Percentiles rank a stretch among this genome's conserved stretches.
Evolutionary conservation across 306 rosid genomes (phyloP).

Genomic region (Prunus padus): DNA sequence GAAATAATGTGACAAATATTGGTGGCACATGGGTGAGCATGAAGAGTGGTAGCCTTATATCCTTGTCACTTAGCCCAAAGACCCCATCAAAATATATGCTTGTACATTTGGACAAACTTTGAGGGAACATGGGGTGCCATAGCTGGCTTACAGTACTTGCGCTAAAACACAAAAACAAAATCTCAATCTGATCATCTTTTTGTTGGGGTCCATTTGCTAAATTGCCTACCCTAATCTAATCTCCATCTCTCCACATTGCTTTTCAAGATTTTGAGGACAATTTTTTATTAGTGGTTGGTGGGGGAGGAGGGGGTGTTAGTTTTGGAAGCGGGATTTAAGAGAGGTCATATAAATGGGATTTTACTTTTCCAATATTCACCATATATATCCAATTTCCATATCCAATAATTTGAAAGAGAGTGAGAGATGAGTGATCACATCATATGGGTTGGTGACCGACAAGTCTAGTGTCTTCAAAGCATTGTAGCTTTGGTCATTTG

Average conservation of each 20-base stretch:
- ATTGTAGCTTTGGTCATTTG: slow-evolving; percentile 20
- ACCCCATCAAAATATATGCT: slow-evolving; percentile 23
- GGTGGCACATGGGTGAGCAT: background rate
- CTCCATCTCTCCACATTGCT: slow-evolving; percentile 2
- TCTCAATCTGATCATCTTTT: slow-evolving; percentile 37
- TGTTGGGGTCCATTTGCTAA: slow-evolving; percentile 37
- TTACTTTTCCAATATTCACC: background rate
- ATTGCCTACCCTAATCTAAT: background rate
- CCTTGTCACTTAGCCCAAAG: slow-evolving; percentile 1
- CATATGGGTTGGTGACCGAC: slow-evolving; percentile 47
- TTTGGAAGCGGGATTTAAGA: slow-evolving; percentile 28
- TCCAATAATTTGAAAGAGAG: slow-evolving; percentile 17
- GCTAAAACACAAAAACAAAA: slow-evolving; percentile 70
- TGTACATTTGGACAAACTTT: slow-evolving; percentile 35
- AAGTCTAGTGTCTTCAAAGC: slow-evolving; percentile 47
- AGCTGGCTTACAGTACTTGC: slow-evolving; percentile 25
- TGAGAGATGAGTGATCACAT: slow-evolving; percentile 35
- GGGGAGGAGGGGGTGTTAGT: slow-evolving; percentile 10
- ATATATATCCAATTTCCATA: background rate
- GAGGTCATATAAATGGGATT: slow-evolving; percentile 18
- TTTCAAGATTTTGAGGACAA: slow-evolving; percentile 31
- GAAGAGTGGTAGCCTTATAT: background rate
- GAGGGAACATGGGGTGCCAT: slow-evolving; percentile 37
- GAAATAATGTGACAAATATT: background rate
- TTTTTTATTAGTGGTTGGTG: slow-evolving; percentile 46